phyloP scores from a whole-genome alignment of 192 early-diverging fungal genomes.

The Gigaspora rosea region DNA sequence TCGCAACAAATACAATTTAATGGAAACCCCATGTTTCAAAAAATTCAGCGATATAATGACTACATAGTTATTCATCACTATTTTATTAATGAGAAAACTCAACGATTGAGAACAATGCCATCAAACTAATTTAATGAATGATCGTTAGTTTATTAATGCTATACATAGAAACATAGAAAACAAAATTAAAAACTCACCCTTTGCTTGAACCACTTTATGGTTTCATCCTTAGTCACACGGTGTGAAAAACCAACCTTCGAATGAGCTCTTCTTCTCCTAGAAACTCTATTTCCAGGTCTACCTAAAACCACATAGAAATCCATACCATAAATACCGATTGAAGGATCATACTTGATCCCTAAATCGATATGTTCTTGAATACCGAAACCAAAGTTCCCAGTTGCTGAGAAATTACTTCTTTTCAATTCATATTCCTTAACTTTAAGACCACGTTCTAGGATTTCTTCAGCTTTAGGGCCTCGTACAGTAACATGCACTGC shows the following conservation, averaged over 20 bases:
- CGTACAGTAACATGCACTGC: conserved; percentile 98
- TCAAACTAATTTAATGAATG: conserved; percentile 63
- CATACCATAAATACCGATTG: conserved; percentile 97
- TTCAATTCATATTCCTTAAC: conserved; percentile 99
- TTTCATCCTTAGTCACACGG: conserved; percentile 95
- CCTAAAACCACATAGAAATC: conserved; percentile 99
- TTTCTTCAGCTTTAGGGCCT: conserved; percentile 83
- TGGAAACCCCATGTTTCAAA: no score
- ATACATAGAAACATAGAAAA: conserved; percentile 16
- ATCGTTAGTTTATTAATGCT: conserved; percentile 13
- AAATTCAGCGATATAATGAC: no score
- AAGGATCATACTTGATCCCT: conserved; percentile 99
- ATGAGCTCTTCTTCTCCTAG: conserved; percentile 86
- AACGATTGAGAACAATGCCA: conserved; percentile 85
- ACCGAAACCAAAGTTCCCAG: conserved; percentile 99
- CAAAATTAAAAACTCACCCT: conserved; percentile 47
- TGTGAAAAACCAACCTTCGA: conserved; percentile 87
- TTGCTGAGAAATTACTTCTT: conserved; percentile 92
- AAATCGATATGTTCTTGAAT: conserved; percentile 99
- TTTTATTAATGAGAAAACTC: conserved; percentile 39
- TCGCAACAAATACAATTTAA: no score
- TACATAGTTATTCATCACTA: no score
- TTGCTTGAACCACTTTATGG: conserved; percentile 98
- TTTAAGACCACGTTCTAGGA: conserved; percentile 99
- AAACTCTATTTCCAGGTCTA: conserved; percentile 94